Evolutionary conservation across 192 early-diverging fungal genomes (phyloP), one percentile per base, ranked within the genome.

Genomic region (Diversispora epigaea): DNA sequence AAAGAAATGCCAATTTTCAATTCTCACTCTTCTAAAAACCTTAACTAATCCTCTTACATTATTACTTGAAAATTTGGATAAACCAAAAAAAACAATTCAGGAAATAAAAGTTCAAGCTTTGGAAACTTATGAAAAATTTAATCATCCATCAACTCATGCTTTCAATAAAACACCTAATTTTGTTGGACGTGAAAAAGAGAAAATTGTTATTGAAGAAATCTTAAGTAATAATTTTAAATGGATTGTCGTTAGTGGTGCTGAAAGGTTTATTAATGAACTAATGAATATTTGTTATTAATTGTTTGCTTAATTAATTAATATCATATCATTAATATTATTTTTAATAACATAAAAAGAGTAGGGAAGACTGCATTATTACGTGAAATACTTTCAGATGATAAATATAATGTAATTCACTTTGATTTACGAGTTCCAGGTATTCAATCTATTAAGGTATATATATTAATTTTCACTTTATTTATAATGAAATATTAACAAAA

Each of bases 41-140:
- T 32, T 32, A 32, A 32, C 25, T 32, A 32, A 32, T 32, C 25
- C 25, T 32, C 25, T 32, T 32, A 32, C 25, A 32, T 32, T 32
- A 32, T 32, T 32, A 32, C 25, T 32, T 32, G 25, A 32, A 32
- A 32, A 32, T 32, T 2, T 32, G 25, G 25, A 32, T 32, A 32
- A 52, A 60, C 57, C 57, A 3, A 19, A 60, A 60, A 60, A 60
- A 12, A 40, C 63, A 2, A 44, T 32, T 15, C 63, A 65, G 17
- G 63, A 65, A 44, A 32, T 65, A 8, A 40, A 44, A 44, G 4
- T 40, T 45, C 40, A 65, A 44, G 63, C 63, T 15, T 44, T 65
- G 41, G 15, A 6, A 14, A 65, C 40, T n/a, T 65, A 65, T 65
- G 63, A 65, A 65, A 65, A 65, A 44, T 17, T 65, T 6, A 65